phyloP scores from a whole-genome alignment of 2,329 filamentous ascomycete genomes.

The Coniochaeta sp. region DNA sequence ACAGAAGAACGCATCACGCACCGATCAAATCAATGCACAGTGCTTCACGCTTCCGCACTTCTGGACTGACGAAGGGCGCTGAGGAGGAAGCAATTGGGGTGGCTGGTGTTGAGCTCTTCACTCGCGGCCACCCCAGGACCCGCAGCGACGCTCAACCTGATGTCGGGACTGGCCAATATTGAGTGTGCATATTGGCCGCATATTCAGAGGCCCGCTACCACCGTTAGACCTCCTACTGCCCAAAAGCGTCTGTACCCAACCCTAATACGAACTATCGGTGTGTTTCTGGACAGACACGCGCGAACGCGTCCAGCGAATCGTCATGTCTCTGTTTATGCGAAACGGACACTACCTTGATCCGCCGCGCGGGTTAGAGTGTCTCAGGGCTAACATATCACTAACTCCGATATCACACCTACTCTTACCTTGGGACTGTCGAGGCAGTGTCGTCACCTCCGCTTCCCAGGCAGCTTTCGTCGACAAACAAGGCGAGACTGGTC shows the following conservation, averaged over 20 bases:
- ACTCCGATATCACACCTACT: not conserved
- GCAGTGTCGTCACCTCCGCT: not conserved
- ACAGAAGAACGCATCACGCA: not conserved
- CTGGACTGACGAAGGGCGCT: not conserved
- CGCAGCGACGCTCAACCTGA: slow-evolving; percentile 2
- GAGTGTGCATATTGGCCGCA: slow-evolving; percentile 17
- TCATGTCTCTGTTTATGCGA: not conserved
- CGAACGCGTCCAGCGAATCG: not conserved
- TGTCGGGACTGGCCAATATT: slow-evolving; percentile 9
- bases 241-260: slow-evolving; percentile 14
- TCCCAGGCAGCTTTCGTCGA: not conserved
- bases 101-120: slow-evolving; percentile 1
- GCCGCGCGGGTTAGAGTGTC: not conserved
- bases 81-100: not conserved
- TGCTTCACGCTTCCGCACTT: not conserved
- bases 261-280: slow-evolving; percentile 11
- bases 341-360: not conserved
- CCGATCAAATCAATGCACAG: not conserved
- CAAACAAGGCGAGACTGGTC: not conserved
- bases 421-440: not conserved
- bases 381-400: not conserved
- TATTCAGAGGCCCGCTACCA: slow-evolving; percentile 17
- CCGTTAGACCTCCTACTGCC: slow-evolving; percentile 12
- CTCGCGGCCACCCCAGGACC: not conserved
- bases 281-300: slow-evolving; percentile 3